These are phyloP conservation scores for Tylopilus vinaceipallidus DNA, from an alignment of 768 basidiomycete species.

Conservation along the genomic window DNA sequence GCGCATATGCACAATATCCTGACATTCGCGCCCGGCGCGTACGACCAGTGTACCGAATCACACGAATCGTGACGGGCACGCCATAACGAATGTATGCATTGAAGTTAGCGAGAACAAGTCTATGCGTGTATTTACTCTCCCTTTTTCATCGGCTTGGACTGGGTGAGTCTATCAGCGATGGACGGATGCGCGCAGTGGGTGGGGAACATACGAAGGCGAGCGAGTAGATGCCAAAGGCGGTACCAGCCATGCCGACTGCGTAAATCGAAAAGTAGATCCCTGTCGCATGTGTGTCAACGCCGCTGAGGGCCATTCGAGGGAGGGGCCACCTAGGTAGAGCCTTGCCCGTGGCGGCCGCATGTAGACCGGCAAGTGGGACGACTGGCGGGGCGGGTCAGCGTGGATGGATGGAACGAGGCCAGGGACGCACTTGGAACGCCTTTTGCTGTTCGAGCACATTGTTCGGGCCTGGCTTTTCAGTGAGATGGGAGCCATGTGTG, in stretches of 20 bases:
- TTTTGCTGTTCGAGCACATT: conserved; percentile 63
- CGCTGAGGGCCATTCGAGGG: too few relatives aligned
- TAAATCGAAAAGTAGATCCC: conserved; percentile 56
- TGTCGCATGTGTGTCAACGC: conserved; percentile 25
- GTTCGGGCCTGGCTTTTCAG: conserved; percentile 52
- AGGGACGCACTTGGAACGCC: conserved; percentile 54
- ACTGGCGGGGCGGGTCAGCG: conserved; percentile 18
- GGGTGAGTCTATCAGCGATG: background rate
- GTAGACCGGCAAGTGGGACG: conserved; percentile 52
- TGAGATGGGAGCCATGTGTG: too few relatives aligned
- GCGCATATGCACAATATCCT: too few relatives aligned
- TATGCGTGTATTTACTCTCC: conserved; percentile 18
- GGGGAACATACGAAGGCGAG: conserved; percentile 43
- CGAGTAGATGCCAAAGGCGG: conserved; percentile 47
- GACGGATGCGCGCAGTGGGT: accelerated
- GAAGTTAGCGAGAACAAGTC: conserved; percentile 8
- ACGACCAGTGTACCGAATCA: background rate
- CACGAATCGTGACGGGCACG: conserved; percentile 2
- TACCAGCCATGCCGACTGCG: conserved; percentile 51
- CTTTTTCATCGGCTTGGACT: conserved; percentile 33
- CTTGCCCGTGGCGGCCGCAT: conserved; percentile 58
- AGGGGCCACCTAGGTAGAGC: conserved; percentile 58
- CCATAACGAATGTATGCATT: conserved; percentile 14
- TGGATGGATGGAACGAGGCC: background rate
- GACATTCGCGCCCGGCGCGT: background rate